Evolutionary conservation across 441 rosid genomes (phyloP), one percentile per base, ranked within the genome.

Genomic region (Arabidopsis hybrid): DNA sequence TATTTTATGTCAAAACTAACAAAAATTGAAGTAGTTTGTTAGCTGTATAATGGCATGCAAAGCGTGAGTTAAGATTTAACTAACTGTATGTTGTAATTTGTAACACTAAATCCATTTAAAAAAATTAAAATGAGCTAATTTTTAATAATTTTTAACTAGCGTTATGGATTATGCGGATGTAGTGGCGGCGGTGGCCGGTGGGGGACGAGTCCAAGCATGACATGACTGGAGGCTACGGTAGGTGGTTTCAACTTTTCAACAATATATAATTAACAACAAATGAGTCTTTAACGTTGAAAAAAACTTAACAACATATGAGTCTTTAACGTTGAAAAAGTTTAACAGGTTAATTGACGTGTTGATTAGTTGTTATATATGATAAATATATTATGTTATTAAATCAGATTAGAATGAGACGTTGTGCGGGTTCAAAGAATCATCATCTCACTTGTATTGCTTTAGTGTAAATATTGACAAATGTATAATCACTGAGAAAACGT

Each of bases 141-240:
- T 16, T 57, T 59, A 16, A 36, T 9, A 9, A 14, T 53, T 67
- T 29, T 18, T 1, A 45, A 31, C 3, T 12, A 11, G 8, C 52
- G 62, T 67, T 67, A 34, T 9, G 8, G 35, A 31, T 12, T 3
- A 42, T 43, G 64, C 53, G 3, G 12, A 14, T 46, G 35, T 35
- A 31, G 50, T 59, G 66, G 45, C n/a, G 39, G 60, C 40, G 18
- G 42, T 50, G 18, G 60, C n/a, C n/a, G n/a, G n/a, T n/a, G n/a
- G n/a, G 42, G 11, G 16, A 59, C 16, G 58, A 47, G 17, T 47
- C 73, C 65, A 69, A 58, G 64, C 55, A 68, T 56, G 73, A 43
- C 64, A 11, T 43, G 55, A 31, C 64, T 58, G 29, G 40, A 16
- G 8, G 45, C 63, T 35, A 35, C 31, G 45, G 63, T 58, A 0